Conservation (phyloP, 306 rosid genomes). For the Ochetophila trinervis region DNA sequence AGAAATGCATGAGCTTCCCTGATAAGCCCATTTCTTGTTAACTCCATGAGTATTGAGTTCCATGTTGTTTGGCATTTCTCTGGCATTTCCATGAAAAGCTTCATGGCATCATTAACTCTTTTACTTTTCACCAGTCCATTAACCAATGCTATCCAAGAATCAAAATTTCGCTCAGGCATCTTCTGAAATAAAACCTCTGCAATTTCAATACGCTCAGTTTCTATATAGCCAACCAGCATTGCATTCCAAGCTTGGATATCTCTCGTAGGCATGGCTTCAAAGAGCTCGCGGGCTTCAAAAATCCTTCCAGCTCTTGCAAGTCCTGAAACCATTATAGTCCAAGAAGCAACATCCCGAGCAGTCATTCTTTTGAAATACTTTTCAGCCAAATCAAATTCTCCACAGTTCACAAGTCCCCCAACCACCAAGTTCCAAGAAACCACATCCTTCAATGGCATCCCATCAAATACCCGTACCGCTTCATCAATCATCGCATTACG, state of each 20-base stretch:
- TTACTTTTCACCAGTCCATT: slow-evolving; percentile 35
- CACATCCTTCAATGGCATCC: slow-evolving; percentile 41
- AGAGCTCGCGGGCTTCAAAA: slow-evolving; percentile 36
- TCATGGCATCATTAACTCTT: slow-evolving; percentile 38
- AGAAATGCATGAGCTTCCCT: slow-evolving; percentile 44
- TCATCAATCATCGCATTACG: slow-evolving; percentile 39
- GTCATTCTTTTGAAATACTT: slow-evolving; percentile 35
- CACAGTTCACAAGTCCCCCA: slow-evolving; percentile 44
- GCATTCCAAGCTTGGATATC: slow-evolving; percentile 50
- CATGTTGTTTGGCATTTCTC: slow-evolving; percentile 41
- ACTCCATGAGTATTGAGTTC: slow-evolving; percentile 40
- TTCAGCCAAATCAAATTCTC: slow-evolving; percentile 36
- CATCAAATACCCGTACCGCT: slow-evolving; percentile 37
- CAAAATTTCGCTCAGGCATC: slow-evolving; percentile 40
- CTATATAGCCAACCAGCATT: slow-evolving; percentile 39
- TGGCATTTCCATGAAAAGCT: slow-evolving; percentile 47
- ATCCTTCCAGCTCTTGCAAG: slow-evolving; percentile 31
- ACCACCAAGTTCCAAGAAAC: slow-evolving; percentile 56
- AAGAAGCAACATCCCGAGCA: slow-evolving; percentile 39
- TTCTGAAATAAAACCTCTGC: slow-evolving; percentile 40
- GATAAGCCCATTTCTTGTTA: slow-evolving; percentile 33
- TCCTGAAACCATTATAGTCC: slow-evolving; percentile 51
- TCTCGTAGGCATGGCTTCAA: slow-evolving; percentile 41
- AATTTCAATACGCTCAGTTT: slow-evolving; percentile 29
- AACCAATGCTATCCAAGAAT: slow-evolving; percentile 40